Evolutionary conservation across 2,329 filamentous ascomycete species (phyloP).

Genomic region (Canariomyces notabilis): DNA sequence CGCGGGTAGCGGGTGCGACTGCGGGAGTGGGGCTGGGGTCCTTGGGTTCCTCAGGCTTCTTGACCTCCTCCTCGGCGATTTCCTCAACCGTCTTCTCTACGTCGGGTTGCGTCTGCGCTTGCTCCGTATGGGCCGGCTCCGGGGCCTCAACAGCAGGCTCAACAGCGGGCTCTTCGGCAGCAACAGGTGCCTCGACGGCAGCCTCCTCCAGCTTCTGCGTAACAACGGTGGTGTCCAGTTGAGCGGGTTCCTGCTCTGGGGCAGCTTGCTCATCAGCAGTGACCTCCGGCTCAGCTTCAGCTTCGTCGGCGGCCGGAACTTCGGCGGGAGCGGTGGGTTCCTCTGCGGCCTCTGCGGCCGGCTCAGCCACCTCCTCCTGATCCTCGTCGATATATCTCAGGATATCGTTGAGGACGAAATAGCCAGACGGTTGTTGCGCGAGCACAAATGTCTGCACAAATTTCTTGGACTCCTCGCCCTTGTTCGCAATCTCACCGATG

Average conservation of each 20-base stretch:
- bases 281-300: conserved; percentile 33
- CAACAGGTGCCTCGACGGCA: conserved; percentile 18
- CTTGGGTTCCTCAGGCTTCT: conserved; percentile 62
- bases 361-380: conserved; percentile 61
- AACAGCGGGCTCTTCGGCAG: conserved; percentile 29
- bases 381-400: conserved; percentile 89
- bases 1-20: conserved; percentile 38
- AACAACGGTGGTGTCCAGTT: conserved; percentile 50
- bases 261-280: conserved; percentile 43
- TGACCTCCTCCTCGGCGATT: conserved; percentile 49
- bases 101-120: conserved; percentile 37
- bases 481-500: conserved; percentile 96
- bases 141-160: conserved; percentile 23
- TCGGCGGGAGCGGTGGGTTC: conserved; percentile 30
- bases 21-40: conserved; percentile 54
- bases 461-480: conserved; percentile 83
- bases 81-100: conserved; percentile 48
- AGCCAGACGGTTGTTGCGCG: conserved; percentile 90
- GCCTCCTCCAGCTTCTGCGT: conserved; percentile 72
- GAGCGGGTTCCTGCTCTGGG: conserved; percentile 31
- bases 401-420: conserved; percentile 98
- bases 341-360: conserved; percentile 31
- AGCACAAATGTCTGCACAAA: conserved; percentile 98
- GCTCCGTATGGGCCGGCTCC: conserved; percentile 26
- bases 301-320: conserved; percentile 29